Conservation (phyloP, 140 eudicot species). For the Bidens hawaiensis region DNA sequence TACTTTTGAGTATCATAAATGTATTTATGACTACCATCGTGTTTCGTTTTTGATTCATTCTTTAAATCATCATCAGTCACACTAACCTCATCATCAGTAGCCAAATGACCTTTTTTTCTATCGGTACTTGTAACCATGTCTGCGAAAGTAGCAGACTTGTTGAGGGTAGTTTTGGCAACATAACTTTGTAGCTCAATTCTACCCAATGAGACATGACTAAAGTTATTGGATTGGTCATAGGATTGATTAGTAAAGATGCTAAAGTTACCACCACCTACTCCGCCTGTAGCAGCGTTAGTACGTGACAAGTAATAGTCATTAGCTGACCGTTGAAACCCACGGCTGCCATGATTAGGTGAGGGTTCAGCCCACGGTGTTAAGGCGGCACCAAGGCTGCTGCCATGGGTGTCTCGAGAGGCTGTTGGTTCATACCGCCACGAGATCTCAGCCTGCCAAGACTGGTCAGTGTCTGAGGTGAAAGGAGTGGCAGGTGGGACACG, state of each 20-base stretch:
- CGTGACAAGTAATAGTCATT: slow-evolving; percentile 62
- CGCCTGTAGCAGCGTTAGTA: too few relatives aligned
- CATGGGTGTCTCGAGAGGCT: slow-evolving; percentile 39
- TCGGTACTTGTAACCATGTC: slow-evolving; percentile 20
- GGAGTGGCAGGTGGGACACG: slow-evolving; percentile 63
- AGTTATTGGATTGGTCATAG: slow-evolving; percentile 23
- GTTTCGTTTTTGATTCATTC: slow-evolving; percentile 21
- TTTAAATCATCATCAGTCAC: slow-evolving; percentile 27
- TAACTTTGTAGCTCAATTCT: slow-evolving; percentile 73
- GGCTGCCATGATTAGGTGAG: slow-evolving; percentile 19
- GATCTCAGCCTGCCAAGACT: slow-evolving; percentile 70
- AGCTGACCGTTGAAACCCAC: slow-evolving; percentile 53
- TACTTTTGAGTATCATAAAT: slow-evolving; percentile 1
- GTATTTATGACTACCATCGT: slow-evolving; percentile 3
- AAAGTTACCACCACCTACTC: slow-evolving; percentile 6
- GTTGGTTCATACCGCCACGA: slow-evolving; percentile 71
- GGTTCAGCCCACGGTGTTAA: slow-evolving; percentile 53
- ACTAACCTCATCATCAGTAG: slow-evolving; percentile 21
- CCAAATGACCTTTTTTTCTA: slow-evolving; percentile 23
- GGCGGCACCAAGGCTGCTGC: slow-evolving; percentile 49
- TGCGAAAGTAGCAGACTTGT: slow-evolving; percentile 19
- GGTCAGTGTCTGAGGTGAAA: slow-evolving; percentile 60
- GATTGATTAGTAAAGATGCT: slow-evolving; percentile 27
- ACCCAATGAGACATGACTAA: slow-evolving; percentile 29
- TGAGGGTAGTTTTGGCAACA: slow-evolving; percentile 30